Evolutionary conservation across 106 monocot genomes (phyloP), one percentile per base, ranked within the genome.

Genomic region (Phalaenopsis equestris): DNA sequence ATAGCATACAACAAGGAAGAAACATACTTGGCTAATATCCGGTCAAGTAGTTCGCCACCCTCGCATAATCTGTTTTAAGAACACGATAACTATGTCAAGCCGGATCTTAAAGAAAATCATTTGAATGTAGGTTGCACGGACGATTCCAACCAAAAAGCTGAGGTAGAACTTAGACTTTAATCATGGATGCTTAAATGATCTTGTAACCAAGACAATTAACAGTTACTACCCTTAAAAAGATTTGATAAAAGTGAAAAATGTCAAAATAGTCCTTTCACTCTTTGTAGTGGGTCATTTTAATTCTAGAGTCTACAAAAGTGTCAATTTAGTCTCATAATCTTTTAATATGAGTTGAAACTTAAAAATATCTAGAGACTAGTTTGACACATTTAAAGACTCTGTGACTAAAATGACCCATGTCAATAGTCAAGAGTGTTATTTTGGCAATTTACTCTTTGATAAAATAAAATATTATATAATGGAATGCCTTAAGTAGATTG

Each of bases 41-140:
- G 89, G 58, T 96, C 96, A 52, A 96, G 87, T 37, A 96, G 82
- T 87, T 96, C 96, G 70, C 96, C 96, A 46, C 96, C 96, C 83
- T 96, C 96, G 72, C 96, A 96, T 82, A 96, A 87, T 84, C 93
- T 96, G 84, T 11, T 75, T 15, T 42, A 52, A 76, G 76, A 76
- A 76, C 24, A 76, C 30, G 24, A 76, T 48, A 76, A 23, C 21
- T 9, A 76, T 23, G 76, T 76, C 76, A 76, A 30, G 17, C 76
- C 7, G 49, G 52, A 48, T 24, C 76, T 24, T 76, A 49, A 52
- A 24, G 14, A 74, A 74, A 3, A 74, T 41, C 6, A 76, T 76
- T 76, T 9, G 42, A 76, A 5, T 76, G 43, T 76, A 18, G 6
- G 17, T 8, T 43, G 18, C 18, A 42, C 19, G 77, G 30, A 82